Percentiles rank a stretch among this genome's conserved stretches.
Evolutionary conservation across 2,329 filamentous ascomycete species (phyloP).

Genomic region (Pyrenochaeta sp.): DNA sequence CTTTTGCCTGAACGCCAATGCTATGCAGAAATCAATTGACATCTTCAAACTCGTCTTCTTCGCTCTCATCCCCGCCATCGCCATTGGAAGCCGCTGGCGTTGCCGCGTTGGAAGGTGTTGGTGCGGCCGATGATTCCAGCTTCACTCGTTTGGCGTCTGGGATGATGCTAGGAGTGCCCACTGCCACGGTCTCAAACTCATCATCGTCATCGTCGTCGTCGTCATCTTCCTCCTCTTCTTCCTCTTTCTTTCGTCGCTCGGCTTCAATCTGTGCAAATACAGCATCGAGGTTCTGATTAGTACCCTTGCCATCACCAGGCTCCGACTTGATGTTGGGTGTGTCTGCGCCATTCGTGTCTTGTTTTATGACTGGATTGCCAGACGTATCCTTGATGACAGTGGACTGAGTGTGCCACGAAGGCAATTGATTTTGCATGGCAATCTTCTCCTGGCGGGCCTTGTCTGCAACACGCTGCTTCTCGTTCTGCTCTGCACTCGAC

Average conservation of each 20-base stretch:
- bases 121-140: conserved; percentile 58
- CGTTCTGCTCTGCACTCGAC: conserved; percentile 69
- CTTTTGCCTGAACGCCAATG: conserved; percentile 13
- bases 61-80: conserved; percentile 56
- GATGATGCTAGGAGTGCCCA: conserved; percentile 33
- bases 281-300: conserved; percentile 67
- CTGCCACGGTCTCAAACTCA: conserved; percentile 48
- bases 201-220: conserved; percentile 59
- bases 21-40: conserved; percentile 40
- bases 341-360: conserved; percentile 48
- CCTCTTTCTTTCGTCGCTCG: conserved; percentile 58
- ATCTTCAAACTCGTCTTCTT: conserved; percentile 58
- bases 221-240: conserved; percentile 52
- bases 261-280: conserved; percentile 72
- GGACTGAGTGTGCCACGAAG: conserved; percentile 74
- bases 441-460: conserved; percentile 70
- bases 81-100: conserved; percentile 49
- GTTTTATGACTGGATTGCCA: conserved; percentile 46
- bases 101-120: conserved; percentile 38
- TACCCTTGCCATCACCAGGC: conserved; percentile 59
- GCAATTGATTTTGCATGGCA: conserved; percentile 72
- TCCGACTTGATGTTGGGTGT: conserved; percentile 49
- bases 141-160: conserved; percentile 67
- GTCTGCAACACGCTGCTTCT: conserved; percentile 71
- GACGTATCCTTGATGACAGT: conserved; percentile 65